phyloP scores from a whole-genome alignment of 176 grass and related monocot species.

The Rhynchospora tenuis region DNA sequence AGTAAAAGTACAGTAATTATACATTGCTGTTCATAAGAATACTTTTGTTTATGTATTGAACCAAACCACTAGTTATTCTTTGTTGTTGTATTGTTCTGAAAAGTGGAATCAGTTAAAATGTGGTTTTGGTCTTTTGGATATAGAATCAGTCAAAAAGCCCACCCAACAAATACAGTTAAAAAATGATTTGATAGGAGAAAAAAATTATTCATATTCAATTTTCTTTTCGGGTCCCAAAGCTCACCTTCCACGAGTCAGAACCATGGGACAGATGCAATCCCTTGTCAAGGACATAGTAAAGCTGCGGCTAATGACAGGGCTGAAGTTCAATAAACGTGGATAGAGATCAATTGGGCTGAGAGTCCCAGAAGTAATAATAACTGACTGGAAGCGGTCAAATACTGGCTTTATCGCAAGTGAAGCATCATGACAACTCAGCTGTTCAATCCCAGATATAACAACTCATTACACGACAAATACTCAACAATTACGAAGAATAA shows the following conservation, averaged over 20 bases:
- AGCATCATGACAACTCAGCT: slow-evolving; percentile 98
- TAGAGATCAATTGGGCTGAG: slow-evolving; percentile 94
- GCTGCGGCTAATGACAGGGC: slow-evolving; percentile 93
- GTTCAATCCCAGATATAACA: slow-evolving; percentile 25
- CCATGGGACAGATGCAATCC: slow-evolving; percentile 98
- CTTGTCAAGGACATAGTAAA: slow-evolving; percentile 97
- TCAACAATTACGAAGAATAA: background rate
- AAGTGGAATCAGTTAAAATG: background rate
- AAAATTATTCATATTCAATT: background rate
- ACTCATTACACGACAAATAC: slow-evolving; percentile 7
- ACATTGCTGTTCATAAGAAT: background rate
- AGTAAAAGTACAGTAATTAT: background rate
- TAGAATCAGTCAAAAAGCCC: background rate
- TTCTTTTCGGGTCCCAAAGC: background rate
- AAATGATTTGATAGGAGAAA: background rate
- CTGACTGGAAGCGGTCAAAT: slow-evolving; percentile 87
- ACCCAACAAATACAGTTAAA: background rate
- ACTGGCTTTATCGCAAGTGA: slow-evolving; percentile 93
- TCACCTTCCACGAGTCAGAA: slow-evolving; percentile 95
- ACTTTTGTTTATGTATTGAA: background rate
- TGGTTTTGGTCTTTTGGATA: background rate
- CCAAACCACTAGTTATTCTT: background rate
- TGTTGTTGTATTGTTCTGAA: background rate
- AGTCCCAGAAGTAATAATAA: slow-evolving; percentile 92
- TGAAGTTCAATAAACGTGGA: slow-evolving; percentile 87